Evolutionary conservation across 148 eudicot species (phyloP).

Genomic region (Fagopyrum esculentum): DNA sequence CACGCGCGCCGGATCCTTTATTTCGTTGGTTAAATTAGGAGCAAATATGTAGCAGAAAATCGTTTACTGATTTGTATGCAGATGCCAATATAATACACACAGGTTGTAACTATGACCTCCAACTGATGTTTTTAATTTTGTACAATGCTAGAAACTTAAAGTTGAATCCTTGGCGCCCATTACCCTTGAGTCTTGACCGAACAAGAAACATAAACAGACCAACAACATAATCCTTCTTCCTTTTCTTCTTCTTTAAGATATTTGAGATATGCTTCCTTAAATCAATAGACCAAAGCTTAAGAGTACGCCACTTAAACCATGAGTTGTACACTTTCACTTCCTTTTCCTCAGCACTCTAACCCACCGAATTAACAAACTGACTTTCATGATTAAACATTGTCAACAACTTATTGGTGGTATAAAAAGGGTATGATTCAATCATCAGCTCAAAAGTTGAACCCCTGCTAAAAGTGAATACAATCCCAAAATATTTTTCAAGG

Average conservation of each 20-base stretch:
- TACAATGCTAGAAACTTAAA: too few species aligned
- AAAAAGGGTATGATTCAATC: conserved; percentile 93
- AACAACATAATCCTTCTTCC: conserved; percentile 78
- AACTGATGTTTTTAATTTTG: too few species aligned
- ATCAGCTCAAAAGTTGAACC: conserved; percentile 91
- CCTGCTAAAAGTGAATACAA: conserved; percentile 89
- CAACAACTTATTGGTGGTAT: conserved; percentile 76
- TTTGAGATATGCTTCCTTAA: conserved; percentile 77
- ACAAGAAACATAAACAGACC: conserved; percentile 97
- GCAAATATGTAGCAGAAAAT: too few species aligned
- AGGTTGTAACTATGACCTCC: too few species aligned
- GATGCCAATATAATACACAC: too few species aligned
- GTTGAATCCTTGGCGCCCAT: conserved; percentile 88
- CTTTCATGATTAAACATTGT: conserved; percentile 99
- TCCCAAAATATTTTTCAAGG: conserved; percentile 92
- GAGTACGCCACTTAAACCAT: conserved; percentile 97
- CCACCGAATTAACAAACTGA: conserved; percentile 96
- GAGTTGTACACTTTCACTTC: conserved; percentile 84
- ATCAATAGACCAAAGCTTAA: conserved; percentile 92
- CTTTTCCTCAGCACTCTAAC: conserved; percentile 76
- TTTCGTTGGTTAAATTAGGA: too few species aligned
- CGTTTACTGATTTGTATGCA: too few species aligned
- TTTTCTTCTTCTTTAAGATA: conserved; percentile 43
- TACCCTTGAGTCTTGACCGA: conserved; percentile 57
- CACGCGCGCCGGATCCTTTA: too few species aligned